Conservation (phyloP, 208 protist species). For the Leptomonas pyrrhocoris region DNA sequence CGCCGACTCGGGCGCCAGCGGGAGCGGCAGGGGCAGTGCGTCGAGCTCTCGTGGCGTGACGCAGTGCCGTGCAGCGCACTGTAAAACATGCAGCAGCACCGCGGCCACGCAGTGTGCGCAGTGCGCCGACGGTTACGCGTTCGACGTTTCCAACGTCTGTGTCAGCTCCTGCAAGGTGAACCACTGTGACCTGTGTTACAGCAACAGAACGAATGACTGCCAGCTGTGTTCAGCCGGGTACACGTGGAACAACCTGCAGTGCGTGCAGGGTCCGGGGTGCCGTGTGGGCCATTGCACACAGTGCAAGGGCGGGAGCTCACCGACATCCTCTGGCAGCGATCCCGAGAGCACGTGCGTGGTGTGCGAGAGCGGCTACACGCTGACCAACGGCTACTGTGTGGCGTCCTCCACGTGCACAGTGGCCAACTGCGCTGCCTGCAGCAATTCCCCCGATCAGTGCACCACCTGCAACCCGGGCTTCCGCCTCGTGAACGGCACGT, state of each 20-base stretch:
- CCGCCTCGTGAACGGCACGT: conserved; percentile 15
- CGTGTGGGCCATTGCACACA: conserved; percentile 8
- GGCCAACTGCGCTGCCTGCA: conserved; percentile 13
- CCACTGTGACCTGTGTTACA: conserved; percentile 10
- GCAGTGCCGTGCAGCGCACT: conserved; percentile 14
- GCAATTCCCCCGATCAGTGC: background rate
- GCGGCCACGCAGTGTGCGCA: background rate
- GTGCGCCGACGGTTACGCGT: conserved; percentile 2
- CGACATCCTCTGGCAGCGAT: background rate
- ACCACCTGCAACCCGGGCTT: conserved; percentile 6
- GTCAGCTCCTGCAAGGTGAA: background rate
- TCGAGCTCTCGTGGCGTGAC: background rate
- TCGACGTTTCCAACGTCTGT: background rate
- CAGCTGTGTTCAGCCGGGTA: conserved; percentile 3
- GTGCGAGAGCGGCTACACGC: background rate
- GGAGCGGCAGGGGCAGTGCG: too few species aligned
- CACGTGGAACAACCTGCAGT: background rate
- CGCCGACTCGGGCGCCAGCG: background rate
- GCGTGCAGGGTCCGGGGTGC: background rate
- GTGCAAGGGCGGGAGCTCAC: background rate
- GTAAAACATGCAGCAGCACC: background rate
- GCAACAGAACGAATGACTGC: background rate
- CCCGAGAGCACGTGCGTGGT: background rate
- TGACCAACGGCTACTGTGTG: background rate
- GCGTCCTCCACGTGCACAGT: background rate